Evolutionary conservation across 2,329 filamentous ascomycete species (phyloP).

Genomic region (Aspergillus thermomutatus): DNA sequence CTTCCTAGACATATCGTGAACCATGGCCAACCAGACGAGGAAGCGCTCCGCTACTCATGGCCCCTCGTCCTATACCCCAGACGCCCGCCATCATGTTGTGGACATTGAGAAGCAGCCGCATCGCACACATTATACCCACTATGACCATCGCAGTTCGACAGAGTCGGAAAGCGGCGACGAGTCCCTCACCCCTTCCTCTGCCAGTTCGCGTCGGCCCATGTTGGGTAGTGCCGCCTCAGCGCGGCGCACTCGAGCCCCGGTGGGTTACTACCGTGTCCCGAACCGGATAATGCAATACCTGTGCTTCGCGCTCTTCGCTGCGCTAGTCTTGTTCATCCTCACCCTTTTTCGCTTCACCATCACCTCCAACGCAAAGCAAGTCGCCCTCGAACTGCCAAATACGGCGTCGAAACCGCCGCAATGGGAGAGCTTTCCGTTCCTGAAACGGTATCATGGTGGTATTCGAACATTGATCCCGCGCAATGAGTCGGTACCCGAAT

Average conservation of each 20-base stretch:
- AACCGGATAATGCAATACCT: constrained; percentile 74
- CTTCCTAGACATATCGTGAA: constrained; percentile 1
- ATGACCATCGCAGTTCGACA: constrained; percentile 22
- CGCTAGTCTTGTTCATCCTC: constrained; percentile 73
- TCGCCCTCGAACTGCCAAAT: constrained; percentile 49
- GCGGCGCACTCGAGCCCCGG: constrained; percentile 30
- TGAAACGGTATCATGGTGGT: constrained; percentile 87
- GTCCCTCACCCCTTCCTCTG: constrained; percentile 41
- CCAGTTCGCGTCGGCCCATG: constrained; percentile 52
- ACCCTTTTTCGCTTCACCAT: constrained; percentile 71
- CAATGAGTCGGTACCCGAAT: constrained; percentile 71
- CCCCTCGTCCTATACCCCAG: constrained; percentile 19
- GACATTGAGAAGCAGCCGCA: constrained; percentile 35
- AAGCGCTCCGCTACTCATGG: constrained; percentile 27
- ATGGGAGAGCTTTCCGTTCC: constrained; percentile 86
- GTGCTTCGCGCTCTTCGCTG: constrained; percentile 65
- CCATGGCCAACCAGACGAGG: constrained; percentile 32
- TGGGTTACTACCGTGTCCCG: constrained; percentile 60
- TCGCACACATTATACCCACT: constrained; percentile 19
- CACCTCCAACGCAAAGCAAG: constrained; percentile 25
- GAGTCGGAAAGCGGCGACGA: constrained; percentile 28
- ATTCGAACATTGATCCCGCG: constrained; percentile 67
- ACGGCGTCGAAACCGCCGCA: constrained; percentile 60
- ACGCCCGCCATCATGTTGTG: constrained; percentile 17
- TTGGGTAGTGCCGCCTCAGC: constrained; percentile 31